Evolutionary conservation across 192 early-diverging fungal species (phyloP).

Genomic region (Funneliformis geosporum): DNA sequence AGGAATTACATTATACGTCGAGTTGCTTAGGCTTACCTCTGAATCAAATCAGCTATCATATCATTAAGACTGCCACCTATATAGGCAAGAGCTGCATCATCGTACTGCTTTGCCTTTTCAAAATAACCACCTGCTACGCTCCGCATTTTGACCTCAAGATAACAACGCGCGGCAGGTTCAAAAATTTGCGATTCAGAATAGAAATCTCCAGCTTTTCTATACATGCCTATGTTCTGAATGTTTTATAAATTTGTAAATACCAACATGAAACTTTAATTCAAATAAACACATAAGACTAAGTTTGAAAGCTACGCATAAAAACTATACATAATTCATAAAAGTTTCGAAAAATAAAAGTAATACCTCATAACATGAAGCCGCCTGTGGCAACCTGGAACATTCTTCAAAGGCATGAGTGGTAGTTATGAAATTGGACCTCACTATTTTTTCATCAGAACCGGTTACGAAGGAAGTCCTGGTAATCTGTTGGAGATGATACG

Average conservation of each 20-base stretch:
- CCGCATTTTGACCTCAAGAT: neutral
- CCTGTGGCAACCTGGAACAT: neutral
- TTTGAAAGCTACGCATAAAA: no score
- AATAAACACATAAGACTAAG: no score
- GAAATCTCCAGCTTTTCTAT: slow-evolving; percentile 4
- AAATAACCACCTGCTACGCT: neutral
- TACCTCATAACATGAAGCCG: slow-evolving; percentile 24
- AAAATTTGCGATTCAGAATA: neutral
- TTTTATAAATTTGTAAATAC: neutral
- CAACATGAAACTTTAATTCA: no score
- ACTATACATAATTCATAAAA: no score
- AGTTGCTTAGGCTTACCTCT: neutral
- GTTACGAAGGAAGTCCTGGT: slow-evolving; percentile 1
- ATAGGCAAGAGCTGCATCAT: slow-evolving; percentile 14
- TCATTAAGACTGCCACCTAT: neutral
- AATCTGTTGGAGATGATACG: slow-evolving; percentile 9
- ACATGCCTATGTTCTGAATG: neutral
- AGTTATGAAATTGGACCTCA: neutral
- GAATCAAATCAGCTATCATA: neutral
- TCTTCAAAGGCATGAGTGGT: neutral
- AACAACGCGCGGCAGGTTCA: slow-evolving; percentile 12
- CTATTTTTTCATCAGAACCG: slow-evolving; percentile 2
- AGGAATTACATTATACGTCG: no score
- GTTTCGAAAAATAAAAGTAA: no score
- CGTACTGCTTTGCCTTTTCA: slow-evolving; percentile 18